phyloP scores from a whole-genome alignment of 768 basidiomycete genomes.

The Vararia minispora region DNA sequence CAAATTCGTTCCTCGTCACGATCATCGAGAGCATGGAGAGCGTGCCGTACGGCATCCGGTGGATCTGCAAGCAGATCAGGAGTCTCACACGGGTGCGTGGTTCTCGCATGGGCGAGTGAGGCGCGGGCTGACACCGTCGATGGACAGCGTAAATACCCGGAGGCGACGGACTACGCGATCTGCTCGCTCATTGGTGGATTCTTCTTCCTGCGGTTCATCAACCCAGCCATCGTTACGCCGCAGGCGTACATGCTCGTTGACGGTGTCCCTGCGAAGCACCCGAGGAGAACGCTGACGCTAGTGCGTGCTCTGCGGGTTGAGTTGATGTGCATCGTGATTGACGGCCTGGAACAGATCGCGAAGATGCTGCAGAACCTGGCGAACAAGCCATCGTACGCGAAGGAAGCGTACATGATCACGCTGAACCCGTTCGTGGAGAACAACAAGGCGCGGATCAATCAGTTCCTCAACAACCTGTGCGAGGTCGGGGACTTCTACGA shows the following conservation, averaged over 20 bases:
- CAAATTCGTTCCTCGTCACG: slow-evolving; percentile 92
- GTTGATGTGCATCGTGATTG: neutral
- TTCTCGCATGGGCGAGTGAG: neutral
- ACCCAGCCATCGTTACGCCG: slow-evolving; percentile 97
- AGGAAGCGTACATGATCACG: slow-evolving; percentile 98
- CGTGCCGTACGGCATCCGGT: slow-evolving; percentile 97
- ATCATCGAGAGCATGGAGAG: slow-evolving; percentile 99
- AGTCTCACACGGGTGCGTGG: slow-evolving; percentile 80
- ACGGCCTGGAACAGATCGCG: slow-evolving; percentile 56
- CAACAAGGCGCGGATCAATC: slow-evolving; percentile 96
- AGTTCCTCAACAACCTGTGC: slow-evolving; percentile 92
- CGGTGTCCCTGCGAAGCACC: slow-evolving; percentile 95
- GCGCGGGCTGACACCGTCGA: slow-evolving; percentile 3
- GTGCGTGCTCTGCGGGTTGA: slow-evolving; percentile 25
- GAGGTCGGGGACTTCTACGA: slow-evolving; percentile 99
- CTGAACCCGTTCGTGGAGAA: slow-evolving; percentile 98
- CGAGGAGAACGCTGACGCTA: slow-evolving; percentile 88
- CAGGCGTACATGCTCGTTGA: slow-evolving; percentile 99
- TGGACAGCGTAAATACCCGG: slow-evolving; percentile 90
- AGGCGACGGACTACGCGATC: slow-evolving; percentile 96
- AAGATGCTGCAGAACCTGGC: slow-evolving; percentile 99
- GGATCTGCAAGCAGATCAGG: slow-evolving; percentile 99
- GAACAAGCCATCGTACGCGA: slow-evolving; percentile 96
- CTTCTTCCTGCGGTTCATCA: slow-evolving; percentile 99
- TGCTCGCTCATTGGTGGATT: slow-evolving; percentile 98